Evolutionary conservation across 345 rosid species (phyloP).

Genomic region (Syzygium jambos): DNA sequence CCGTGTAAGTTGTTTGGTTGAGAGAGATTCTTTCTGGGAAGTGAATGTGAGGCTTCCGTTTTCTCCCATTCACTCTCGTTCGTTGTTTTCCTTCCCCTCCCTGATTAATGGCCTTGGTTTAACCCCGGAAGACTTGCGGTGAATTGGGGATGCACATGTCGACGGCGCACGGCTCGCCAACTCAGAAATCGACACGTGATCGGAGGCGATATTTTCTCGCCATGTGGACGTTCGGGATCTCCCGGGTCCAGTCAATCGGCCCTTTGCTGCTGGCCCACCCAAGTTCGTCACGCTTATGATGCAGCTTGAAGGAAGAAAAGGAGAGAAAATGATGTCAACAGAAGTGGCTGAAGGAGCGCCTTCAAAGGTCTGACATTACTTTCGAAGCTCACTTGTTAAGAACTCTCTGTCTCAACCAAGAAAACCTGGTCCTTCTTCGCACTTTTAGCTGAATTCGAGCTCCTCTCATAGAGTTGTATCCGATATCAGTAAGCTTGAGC

Average conservation of each 20-base stretch:
- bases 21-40: slow-evolving; percentile 9
- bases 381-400: neutral
- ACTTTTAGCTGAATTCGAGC: neutral
- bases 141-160: neutral
- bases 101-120: neutral
- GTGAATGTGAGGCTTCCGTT: slow-evolving; percentile 25
- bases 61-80: neutral
- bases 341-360: neutral
- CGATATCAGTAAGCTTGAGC: neutral
- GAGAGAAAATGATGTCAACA: neutral
- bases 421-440: neutral
- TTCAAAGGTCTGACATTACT: neutral
- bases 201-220: neutral
- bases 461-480: neutral
- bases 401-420: neutral
- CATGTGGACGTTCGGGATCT: neutral
- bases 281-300: neutral
- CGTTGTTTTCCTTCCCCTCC: neutral
- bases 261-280: neutral
- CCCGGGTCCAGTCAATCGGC: neutral
- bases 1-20: neutral
- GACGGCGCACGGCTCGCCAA: neutral
- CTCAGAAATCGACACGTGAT: neutral
- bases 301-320: neutral
- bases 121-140: neutral